Base-by-base conservation (phyloP, 2,329 filamentous ascomycete genomes). In the Ustulina deusta region DNA sequence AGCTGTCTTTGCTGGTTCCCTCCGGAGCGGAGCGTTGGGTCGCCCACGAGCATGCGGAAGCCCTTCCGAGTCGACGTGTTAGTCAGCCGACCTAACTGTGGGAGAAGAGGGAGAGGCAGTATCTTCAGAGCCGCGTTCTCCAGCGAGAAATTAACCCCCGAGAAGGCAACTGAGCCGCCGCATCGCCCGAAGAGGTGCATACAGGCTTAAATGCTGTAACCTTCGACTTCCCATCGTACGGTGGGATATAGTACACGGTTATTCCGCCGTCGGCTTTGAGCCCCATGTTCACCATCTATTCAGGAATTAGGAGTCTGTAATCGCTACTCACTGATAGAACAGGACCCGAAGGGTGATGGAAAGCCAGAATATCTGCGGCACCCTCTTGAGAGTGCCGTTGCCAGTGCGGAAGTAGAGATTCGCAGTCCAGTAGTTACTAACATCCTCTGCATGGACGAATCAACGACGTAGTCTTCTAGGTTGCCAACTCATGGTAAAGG, bases 371-470 rank as follows among this genome's bases (percentile, higher is more conserved):
- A 59, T 42, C 59, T 61, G 74, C 1, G 75, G 74, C 1, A 77
- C 75, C 36, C 74, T 68, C 66, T 73, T 76, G 68, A 71, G 75
- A 22, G 73, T 75, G 52, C 75, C 75, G 68, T 77, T 77, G 48
- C 69, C 65, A 20, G 75, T 73, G 55, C 71, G 70, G 74, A 75
- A 77, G 66, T 77, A 77, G 34, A 77, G 60, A 64, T 72, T 74
- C n/a, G 75, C 75, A n/a, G 75, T 77, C 75, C 75, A 77, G 65
- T 77, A 77, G 70, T 77, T 77, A 67, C 72, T 74, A 65, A 75
- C 75, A 59, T 77, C 75, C 65, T 76, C 74, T 42, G 70, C 72
- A 74, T 32, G 71, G 71, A 61, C 72, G 75, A 32, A 68, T 74
- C 9, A 61, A 5, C n/a, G 17, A 22, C n/a, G 10, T 10, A n/a